phyloP scores from a whole-genome alignment of 495 filamentous ascomycete genomes.

The Aspergillus cavernicola region DNA sequence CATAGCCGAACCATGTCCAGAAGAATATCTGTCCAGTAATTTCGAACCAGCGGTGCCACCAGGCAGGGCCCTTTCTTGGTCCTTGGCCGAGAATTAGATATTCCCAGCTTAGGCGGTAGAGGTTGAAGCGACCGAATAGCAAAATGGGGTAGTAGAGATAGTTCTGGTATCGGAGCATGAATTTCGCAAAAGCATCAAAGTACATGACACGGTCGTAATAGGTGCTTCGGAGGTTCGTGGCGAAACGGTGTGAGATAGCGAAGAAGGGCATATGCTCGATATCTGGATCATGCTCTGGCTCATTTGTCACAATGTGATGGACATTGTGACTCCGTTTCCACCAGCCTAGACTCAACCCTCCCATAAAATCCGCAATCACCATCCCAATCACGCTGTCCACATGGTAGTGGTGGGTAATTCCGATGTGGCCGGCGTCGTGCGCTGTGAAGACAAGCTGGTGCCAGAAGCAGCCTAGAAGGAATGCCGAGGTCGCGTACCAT shows the following conservation, averaged over 20 bases:
- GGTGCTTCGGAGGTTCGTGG: constrained; percentile 70
- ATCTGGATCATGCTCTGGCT: constrained; percentile 94
- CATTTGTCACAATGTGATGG: constrained; percentile 96
- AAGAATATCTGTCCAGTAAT: constrained; percentile 79
- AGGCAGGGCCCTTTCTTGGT: constrained; percentile 75
- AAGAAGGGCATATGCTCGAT: constrained; percentile 97
- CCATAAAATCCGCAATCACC: constrained; percentile 83
- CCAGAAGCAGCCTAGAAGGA: constrained; percentile 84
- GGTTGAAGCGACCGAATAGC: constrained; percentile 84
- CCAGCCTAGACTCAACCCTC: constrained; percentile 90
- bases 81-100: constrained; percentile 73
- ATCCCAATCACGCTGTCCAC: constrained; percentile 83
- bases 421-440: constrained; percentile 97
- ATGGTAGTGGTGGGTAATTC: constrained; percentile 86
- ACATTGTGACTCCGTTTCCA: constrained; percentile 99
- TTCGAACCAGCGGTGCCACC: constrained; percentile 89
- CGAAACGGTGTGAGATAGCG: constrained; percentile 83
- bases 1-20: constrained; percentile 93
- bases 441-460: constrained; percentile 94
- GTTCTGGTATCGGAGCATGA: constrained; percentile 71
- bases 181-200: constrained; percentile 71
- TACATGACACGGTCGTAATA: constrained; percentile 88
- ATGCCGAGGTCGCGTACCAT: constrained; percentile 72
- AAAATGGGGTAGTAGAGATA: constrained; percentile 87
- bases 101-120: constrained; percentile 81